phyloP scores from a whole-genome alignment of 768 basidiomycete species.

The Tylopilus intermedius region DNA sequence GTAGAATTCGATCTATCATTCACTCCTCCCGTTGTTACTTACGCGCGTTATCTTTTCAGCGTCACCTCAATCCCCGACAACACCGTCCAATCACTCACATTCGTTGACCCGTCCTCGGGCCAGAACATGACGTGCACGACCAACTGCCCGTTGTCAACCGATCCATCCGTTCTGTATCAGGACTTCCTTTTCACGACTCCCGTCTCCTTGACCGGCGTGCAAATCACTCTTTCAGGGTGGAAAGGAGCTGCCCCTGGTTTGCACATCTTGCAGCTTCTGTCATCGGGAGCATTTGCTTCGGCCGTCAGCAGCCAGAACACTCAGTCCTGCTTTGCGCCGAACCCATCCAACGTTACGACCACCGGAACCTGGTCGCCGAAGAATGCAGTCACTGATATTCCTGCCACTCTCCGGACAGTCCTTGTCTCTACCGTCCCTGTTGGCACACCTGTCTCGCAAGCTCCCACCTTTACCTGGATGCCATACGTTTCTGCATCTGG shows the following conservation, averaged over 20 bases:
- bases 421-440: conserved; percentile 64
- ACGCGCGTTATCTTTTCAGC: conserved; percentile 38
- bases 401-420: conserved; percentile 75
- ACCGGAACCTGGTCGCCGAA: conserved; percentile 69
- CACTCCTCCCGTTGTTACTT: neutral
- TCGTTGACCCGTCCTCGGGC: conserved; percentile 69
- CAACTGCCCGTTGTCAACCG: conserved; percentile 74
- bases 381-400: conserved; percentile 63
- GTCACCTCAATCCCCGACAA: conserved; percentile 89
- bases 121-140: conserved; percentile 73
- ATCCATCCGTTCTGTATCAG: conserved; percentile 78
- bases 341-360: conserved; percentile 59
- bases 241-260: conserved; percentile 74
- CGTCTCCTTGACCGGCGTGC: conserved; percentile 78
- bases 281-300: conserved; percentile 87
- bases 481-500: conserved; percentile 91
- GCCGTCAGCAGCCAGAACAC: conserved; percentile 57
- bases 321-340: conserved; percentile 73
- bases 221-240: conserved; percentile 76
- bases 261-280: conserved; percentile 88
- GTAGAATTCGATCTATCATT: conserved; percentile 35
- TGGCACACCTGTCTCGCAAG: conserved; percentile 52
- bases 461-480: conserved; percentile 84
- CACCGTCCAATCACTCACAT: conserved; percentile 68
- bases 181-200: conserved; percentile 80